Base-by-base conservation (phyloP, 2,329 filamentous ascomycete genomes). In the Periconia sp. region DNA sequence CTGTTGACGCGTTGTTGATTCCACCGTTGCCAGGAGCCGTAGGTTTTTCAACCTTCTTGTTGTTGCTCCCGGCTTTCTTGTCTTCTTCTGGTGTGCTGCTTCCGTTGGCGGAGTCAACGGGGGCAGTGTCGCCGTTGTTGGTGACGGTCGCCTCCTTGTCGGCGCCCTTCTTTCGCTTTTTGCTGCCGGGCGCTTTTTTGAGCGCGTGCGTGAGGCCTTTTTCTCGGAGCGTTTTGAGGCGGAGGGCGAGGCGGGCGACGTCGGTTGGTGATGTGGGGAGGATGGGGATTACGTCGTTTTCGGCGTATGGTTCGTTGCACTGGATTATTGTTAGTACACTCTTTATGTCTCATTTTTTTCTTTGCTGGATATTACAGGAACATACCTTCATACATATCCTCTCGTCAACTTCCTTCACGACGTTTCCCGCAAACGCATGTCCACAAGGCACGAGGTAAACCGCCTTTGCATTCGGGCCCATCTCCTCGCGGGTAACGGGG, bases 381-480 rank as follows among this genome's bases (percentile, higher is more conserved):
- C 77, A 50, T 65, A 82, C 81, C 74, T 81, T 76, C 56, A 85
- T 68, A 62, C 85, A 88, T 58, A 77, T 80, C 59, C 89, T 87
- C 2, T 77, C 81, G 20, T 81, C 80, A n/a, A 95, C 85, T 74
- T 94, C 90, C 61, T 87, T 89, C 60, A 97, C 87, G 8, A 92
- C 91, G 49, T 86, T 85, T 56, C 95, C 92, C 0, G 91, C 88
- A 74, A 97, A 97, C 0, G 91, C 92, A 78, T 99, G 95, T 0
- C 94, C 95, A 66, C 94, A 99, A 0, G 94, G 94, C 5, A 97
- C 90, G 2, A 99, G 67, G 66, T 97, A 99, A 1, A 96, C 91
- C 0, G 91, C 82, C 73, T 88, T 93, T 15, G 88, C 86, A 6
- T 81, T 81, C 0, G 92, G 86, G 0, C 94, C 94, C 20, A 99